Evolutionary conservation across 2,329 filamentous ascomycete species (phyloP).

Genomic region (Ophiostoma sp.): DNA sequence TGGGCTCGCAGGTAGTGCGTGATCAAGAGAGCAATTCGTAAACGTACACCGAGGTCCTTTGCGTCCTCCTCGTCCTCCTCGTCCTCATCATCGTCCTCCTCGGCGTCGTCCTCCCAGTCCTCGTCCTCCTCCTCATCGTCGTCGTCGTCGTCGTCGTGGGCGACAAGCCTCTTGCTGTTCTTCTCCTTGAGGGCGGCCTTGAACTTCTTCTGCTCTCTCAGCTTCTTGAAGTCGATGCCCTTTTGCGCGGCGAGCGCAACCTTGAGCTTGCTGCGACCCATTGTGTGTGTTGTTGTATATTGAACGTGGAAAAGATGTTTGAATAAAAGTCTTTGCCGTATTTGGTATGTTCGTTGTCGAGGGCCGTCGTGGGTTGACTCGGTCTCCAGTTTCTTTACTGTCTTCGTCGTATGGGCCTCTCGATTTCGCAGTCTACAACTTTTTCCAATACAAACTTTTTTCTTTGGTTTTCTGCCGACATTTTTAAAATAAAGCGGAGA

Average conservation of each 20-base stretch:
- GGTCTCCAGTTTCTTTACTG: neutral
- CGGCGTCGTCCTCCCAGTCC: slow-evolving; percentile 32
- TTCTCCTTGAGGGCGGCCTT: slow-evolving; percentile 39
- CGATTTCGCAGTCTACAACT: neutral
- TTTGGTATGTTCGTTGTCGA: neutral
- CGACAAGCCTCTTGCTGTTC: slow-evolving; percentile 33
- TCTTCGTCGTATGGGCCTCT: neutral
- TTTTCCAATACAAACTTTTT: slow-evolving; percentile 17
- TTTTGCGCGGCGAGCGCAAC: slow-evolving; percentile 52
- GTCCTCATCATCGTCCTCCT: slow-evolving; percentile 28
- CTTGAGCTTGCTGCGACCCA: slow-evolving; percentile 43
- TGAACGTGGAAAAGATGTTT: too few species aligned
- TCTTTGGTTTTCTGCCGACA: slow-evolving; percentile 10
- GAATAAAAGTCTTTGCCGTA: too few species aligned
- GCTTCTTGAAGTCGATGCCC: slow-evolving; percentile 47
- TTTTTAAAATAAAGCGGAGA: neutral
- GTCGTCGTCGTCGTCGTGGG: slow-evolving; percentile 27
- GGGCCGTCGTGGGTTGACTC: neutral
- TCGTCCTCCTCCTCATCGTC: slow-evolving; percentile 38
- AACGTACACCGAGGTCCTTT: slow-evolving; percentile 11
- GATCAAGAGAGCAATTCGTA: neutral
- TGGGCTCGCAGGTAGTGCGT: neutral
- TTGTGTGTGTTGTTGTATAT: slow-evolving; percentile 14
- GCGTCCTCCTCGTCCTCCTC: slow-evolving; percentile 31
- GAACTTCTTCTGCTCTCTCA: slow-evolving; percentile 45